Evolutionary conservation across 1,284 basidiomycete genomes (phyloP).

Genomic region (Ceratorhiza oryzae-sativae): DNA sequence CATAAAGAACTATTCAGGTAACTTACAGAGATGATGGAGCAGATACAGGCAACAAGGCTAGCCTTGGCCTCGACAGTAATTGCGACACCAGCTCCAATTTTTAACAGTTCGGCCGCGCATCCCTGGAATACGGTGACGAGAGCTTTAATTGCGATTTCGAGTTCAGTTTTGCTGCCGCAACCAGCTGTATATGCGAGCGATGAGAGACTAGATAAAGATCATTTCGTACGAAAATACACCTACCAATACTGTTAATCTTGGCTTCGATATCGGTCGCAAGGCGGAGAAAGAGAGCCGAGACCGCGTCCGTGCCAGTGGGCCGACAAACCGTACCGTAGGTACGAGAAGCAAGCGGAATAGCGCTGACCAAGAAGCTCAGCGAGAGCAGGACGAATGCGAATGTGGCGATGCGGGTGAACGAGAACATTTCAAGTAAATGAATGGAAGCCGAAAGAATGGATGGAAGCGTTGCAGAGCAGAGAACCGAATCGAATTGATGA

Average conservation of each 20-base stretch:
- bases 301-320: conserved; percentile 10
- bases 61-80: conserved; percentile 22
- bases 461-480: not conserved
- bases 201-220: not conserved
- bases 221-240: not conserved
- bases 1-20: not conserved
- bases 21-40: conserved; percentile 24
- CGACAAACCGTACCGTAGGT: not conserved
- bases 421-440: not conserved
- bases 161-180: conserved; percentile 5
- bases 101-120: conserved; percentile 18
- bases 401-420: conserved; percentile 20
- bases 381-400: conserved; percentile 13
- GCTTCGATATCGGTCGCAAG: not conserved
- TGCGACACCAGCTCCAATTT: conserved; percentile 11
- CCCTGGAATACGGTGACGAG: not conserved
- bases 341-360: not conserved
- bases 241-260: conserved; percentile 11
- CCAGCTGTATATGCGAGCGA: not conserved
- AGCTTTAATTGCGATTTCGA: not conserved
- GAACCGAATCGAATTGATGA: not conserved
- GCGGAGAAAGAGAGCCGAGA: not conserved
- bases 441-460: not conserved
- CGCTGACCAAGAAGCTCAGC: conserved; percentile 27
- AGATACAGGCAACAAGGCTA: conserved; percentile 24